Base-by-base conservation (phyloP, 139 green algal species). In the Astrephomene gubernaculifera region DNA sequence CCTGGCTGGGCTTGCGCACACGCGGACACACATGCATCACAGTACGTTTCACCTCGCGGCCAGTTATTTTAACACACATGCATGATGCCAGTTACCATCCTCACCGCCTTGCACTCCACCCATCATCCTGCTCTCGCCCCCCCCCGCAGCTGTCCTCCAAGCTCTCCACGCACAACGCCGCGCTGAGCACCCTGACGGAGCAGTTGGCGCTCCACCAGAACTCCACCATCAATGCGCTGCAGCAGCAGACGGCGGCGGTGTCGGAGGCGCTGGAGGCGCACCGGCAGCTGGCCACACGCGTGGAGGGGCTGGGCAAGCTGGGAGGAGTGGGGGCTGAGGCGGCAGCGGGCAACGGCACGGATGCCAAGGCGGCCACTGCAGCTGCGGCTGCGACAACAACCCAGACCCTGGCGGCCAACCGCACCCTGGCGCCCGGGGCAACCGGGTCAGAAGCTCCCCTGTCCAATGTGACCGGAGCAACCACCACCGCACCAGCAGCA, bases 211-310 rank as follows among this genome's bases (percentile, higher is more conserved):
- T 61, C n/a, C 63, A 75, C 49, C 79, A 86, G 79, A 86, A 78
- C 44, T 44, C 65, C 27, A 78, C 79, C 35, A 43, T 86, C 17
- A 53, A 35, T 0, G 79, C 79, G 41, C 79, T 86, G 45, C 33
- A 86, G 65, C 65, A 86, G 79, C 79, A 86, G 65, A 72, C 61
- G 2, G 79, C 33, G 22, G 78, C 63, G 10, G 63, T 84, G 29
- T 75, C 61, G 44, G 78, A 84, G 63, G 78, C 78, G 21, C 63
- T 84, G 8, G 78, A 84, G 63, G 78, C 61, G 60, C 78, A 84
- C 44, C 43, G 44, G 33, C 43, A 53, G 61, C 60, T 84, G 44
- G 21, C 36, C n/a, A 54, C 22, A 1, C 29, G n/a, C 2, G 63
- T 84, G 78, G 78, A 84, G 9, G 43, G 35, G 2, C 61, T 27